These are phyloP conservation scores for Lagenidium sp. DNA, from an alignment of 352 stramenopile species.

Conservation along the genomic window DNA sequence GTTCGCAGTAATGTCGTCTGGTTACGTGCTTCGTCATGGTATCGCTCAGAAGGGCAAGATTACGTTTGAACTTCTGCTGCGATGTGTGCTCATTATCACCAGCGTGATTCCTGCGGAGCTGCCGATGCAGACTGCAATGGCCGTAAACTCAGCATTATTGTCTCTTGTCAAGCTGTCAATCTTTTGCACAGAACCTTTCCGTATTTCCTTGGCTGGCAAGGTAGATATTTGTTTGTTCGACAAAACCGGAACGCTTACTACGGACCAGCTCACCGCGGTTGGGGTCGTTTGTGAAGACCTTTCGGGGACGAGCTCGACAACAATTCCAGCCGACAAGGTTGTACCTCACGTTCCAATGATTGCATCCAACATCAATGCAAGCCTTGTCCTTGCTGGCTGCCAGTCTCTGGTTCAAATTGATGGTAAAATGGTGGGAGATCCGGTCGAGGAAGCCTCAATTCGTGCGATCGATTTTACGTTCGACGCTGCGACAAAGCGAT, in stretches of 20 bases:
- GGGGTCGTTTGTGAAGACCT: constrained; percentile 88
- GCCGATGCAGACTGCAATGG: constrained; percentile 97
- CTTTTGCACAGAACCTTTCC: constrained; percentile 98
- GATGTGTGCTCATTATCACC: constrained; percentile 98
- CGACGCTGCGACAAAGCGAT: constrained; percentile 60
- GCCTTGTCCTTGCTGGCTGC: constrained; percentile 85
- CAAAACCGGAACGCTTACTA: constrained; percentile 98
- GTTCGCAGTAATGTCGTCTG: constrained; percentile 93
- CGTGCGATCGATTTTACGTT: constrained; percentile 94
- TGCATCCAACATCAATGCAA: constrained; percentile 69
- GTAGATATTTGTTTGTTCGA: constrained; percentile 98
- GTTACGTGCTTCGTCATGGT: constrained; percentile 90
- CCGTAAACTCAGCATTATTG: constrained; percentile 94
- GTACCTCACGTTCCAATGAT: constrained; percentile 76
- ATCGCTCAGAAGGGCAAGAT: constrained; percentile 87
- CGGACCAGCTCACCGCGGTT: constrained; percentile 91
- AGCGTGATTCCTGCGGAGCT: constrained; percentile 97
- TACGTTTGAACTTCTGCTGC: constrained; percentile 94
- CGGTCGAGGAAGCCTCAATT: constrained; percentile 96
- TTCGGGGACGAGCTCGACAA: constrained; percentile 15
- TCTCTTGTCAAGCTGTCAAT: constrained; percentile 94
- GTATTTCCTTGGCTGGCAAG: constrained; percentile 95
- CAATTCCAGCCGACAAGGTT: constrained; percentile 27
- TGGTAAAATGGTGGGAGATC: constrained; percentile 95
- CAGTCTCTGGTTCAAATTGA: constrained; percentile 98